Evolutionary conservation across 139 green algal genomes (phyloP).

Genomic region (Chlamydomonas sphaeroides): DNA sequence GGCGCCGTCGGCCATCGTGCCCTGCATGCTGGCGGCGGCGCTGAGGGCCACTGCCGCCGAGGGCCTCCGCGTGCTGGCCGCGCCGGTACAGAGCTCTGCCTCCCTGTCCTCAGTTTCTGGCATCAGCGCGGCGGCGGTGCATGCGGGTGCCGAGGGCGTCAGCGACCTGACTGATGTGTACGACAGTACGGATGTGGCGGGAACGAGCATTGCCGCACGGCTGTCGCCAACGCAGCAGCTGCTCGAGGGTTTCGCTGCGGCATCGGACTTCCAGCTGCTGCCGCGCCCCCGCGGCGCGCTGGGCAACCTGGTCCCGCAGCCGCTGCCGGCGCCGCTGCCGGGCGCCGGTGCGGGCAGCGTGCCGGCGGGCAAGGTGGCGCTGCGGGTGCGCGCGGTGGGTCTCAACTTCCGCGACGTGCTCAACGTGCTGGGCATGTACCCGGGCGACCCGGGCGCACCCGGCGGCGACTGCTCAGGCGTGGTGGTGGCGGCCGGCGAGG

Average conservation of each 20-base stretch:
- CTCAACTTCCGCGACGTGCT: conserved; percentile 87
- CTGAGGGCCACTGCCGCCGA: background rate
- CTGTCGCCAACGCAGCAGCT: too few species aligned
- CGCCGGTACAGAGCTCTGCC: too few species aligned
- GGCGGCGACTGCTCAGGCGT: conserved; percentile 86
- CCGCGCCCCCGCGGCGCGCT: conserved; percentile 63
- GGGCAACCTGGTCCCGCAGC: conserved; percentile 54
- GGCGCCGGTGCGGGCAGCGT: background rate
- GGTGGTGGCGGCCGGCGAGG: conserved; percentile 55
- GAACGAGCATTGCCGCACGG: too few species aligned
- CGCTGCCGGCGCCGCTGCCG: conserved; percentile 21
- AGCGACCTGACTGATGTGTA: too few species aligned
- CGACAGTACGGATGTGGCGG: too few species aligned
- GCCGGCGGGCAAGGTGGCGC: conserved; percentile 47
- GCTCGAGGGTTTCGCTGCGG: too few species aligned
- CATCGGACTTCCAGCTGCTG: conserved; percentile 56
- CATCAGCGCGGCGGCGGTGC: too few species aligned
- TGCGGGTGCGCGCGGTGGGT: conserved; percentile 80
- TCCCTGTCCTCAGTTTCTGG: too few species aligned
- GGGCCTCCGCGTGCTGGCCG: background rate
- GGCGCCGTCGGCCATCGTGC: background rate
- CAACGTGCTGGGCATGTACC: conserved; percentile 87
- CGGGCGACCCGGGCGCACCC: conserved; percentile 79
- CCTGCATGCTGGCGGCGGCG: conserved; percentile 49
- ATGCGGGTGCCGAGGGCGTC: too few species aligned